A percentile compares a stretch with the other conserved stretches of the same genome.
Evolutionary conservation across 805 yeast genomes (phyloP).

Genomic region (Yamadazyma phyllophila): DNA sequence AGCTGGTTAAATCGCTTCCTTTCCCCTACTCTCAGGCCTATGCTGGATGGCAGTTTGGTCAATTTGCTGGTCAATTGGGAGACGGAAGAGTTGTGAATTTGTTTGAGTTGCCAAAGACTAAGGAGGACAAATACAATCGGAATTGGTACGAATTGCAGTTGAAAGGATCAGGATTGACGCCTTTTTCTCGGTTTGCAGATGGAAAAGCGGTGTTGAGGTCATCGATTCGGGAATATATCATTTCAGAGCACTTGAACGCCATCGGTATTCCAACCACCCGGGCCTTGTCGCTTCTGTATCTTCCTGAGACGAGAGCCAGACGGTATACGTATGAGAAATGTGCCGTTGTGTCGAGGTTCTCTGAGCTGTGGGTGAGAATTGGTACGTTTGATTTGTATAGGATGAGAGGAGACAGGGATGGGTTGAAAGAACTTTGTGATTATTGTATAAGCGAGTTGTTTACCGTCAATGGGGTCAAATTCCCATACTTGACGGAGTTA

Average conservation of each 20-base stretch:
- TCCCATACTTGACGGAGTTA: constrained; percentile 27
- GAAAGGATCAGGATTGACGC: constrained; percentile 91
- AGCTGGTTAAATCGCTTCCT: constrained; percentile 29
- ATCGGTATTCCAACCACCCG: constrained; percentile 86
- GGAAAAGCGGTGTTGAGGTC: constrained; percentile 93
- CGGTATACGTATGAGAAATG: constrained; percentile 73
- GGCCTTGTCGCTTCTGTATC: constrained; percentile 66
- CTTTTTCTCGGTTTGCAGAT: constrained; percentile 92
- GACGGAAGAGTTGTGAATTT: constrained; percentile 89
- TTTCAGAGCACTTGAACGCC: constrained; percentile 76
- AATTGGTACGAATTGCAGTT: constrained; percentile 66
- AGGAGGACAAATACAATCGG: constrained; percentile 25
- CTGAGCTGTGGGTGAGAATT: constrained; percentile 81
- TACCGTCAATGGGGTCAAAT: constrained; percentile 29
- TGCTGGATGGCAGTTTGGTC: constrained; percentile 96
- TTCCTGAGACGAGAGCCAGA: constrained; percentile 77
- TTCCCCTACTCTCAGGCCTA: constrained; percentile 89
- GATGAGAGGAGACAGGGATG: constrained; percentile 65
- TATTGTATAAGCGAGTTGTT: constrained; percentile 69
- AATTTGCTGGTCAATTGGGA: constrained; percentile 95
- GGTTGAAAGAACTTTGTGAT: constrained; percentile 62
- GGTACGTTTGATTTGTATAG: constrained; percentile 87
- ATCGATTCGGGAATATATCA: constrained; percentile 81
- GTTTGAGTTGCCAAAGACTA: constrained; percentile 58
- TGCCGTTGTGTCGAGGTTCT: constrained; percentile 80